Evolutionary conservation across 2,329 filamentous ascomycete genomes (phyloP).

Genomic region (Aspergillus ruber): DNA sequence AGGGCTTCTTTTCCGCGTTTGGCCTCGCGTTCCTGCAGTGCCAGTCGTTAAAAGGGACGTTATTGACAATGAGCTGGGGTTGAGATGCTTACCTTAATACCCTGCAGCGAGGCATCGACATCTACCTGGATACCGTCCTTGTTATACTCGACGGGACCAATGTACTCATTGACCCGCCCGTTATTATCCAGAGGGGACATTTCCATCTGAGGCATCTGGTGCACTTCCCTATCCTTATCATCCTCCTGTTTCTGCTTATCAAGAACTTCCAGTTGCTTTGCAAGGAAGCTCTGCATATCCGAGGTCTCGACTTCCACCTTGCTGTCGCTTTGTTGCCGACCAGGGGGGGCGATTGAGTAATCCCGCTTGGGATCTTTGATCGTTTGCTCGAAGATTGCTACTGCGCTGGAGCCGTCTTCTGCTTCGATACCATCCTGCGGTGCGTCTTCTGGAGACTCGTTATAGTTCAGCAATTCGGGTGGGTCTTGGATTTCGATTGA

Average conservation of each 20-base stretch:
- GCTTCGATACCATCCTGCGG: conserved; percentile 15
- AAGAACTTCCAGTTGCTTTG: conserved; percentile 66
- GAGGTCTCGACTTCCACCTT: conserved; percentile 58
- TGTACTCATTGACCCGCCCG: conserved; percentile 63
- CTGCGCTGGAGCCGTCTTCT: conserved; percentile 51
- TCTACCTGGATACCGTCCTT: conserved; percentile 97
- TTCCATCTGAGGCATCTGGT: conserved; percentile 28
- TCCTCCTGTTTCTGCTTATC: conserved; percentile 59
- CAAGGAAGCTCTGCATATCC: conserved; percentile 72
- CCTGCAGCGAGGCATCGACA: conserved; percentile 85
- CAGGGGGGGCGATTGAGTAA: conserved; percentile 48
- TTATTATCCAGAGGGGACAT: conserved; percentile 33
- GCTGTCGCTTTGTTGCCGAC: conserved; percentile 37
- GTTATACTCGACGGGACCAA: conserved; percentile 94
- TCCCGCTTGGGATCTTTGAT: conserved; percentile 68
- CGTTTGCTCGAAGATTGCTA: conserved; percentile 69
- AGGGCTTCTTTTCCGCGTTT: conserved; percentile 31
- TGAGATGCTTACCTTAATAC: conserved; percentile 61
- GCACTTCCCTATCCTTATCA: conserved; percentile 34
- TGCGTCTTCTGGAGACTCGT: conserved; percentile 17
- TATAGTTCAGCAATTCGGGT: conserved; percentile 20
- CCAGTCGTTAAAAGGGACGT: conserved; percentile 6
- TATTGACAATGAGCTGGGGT: conserved; percentile 1
- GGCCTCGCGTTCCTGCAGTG: conserved; percentile 38
- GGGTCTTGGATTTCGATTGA: conserved; percentile 67